Conservation (phyloP, 176 grass and related monocot species). For the Zea luxurians region DNA sequence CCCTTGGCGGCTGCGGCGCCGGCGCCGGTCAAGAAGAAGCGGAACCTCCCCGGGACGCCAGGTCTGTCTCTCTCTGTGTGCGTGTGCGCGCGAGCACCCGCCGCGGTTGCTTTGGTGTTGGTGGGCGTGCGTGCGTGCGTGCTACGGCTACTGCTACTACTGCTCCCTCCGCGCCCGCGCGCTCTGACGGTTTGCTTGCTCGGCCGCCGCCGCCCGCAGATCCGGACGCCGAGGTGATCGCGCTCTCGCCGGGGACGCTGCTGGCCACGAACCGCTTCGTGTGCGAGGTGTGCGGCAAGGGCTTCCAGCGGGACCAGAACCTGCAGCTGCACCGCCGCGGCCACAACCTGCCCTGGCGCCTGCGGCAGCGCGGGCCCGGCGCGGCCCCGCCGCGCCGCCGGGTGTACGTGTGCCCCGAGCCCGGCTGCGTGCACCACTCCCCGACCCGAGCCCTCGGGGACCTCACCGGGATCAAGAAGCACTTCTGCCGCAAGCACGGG, state of each 20-base stretch:
- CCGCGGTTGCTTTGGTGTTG: slow-evolving; percentile 5
- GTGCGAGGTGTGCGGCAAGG: slow-evolving; percentile 78
- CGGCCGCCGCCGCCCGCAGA: slow-evolving; percentile 27
- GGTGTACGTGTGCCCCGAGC: slow-evolving; percentile 78
- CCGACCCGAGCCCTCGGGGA: slow-evolving; percentile 68
- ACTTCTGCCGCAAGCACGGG: slow-evolving; percentile 82
- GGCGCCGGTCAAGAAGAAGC: slow-evolving; percentile 57
- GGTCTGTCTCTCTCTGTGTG: background rate
- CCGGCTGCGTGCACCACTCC: slow-evolving; percentile 59
- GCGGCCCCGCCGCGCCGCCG: slow-evolving; percentile 49
- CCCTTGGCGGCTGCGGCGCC: background rate
- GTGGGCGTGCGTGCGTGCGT: slow-evolving; percentile 5
- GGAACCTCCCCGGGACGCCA: slow-evolving; percentile 67
- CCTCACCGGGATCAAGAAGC: slow-evolving; percentile 88
- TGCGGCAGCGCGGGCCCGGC: slow-evolving; percentile 58
- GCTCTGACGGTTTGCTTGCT: background rate
- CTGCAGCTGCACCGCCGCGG: slow-evolving; percentile 69
- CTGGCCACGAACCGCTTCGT: slow-evolving; percentile 71
- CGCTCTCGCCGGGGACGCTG: slow-evolving; percentile 69
- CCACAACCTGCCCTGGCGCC: slow-evolving; percentile 60
- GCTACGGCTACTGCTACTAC: background rate
- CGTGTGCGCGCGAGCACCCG: no score
- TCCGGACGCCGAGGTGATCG: slow-evolving; percentile 89
- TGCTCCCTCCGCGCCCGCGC: background rate
- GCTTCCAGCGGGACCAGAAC: slow-evolving; percentile 88